A percentile compares a stretch with the other conserved stretches of the same genome.
Evolutionary conservation across 2,329 filamentous ascomycete genomes (phyloP).

Genomic region (Colletotrichum sp.): DNA sequence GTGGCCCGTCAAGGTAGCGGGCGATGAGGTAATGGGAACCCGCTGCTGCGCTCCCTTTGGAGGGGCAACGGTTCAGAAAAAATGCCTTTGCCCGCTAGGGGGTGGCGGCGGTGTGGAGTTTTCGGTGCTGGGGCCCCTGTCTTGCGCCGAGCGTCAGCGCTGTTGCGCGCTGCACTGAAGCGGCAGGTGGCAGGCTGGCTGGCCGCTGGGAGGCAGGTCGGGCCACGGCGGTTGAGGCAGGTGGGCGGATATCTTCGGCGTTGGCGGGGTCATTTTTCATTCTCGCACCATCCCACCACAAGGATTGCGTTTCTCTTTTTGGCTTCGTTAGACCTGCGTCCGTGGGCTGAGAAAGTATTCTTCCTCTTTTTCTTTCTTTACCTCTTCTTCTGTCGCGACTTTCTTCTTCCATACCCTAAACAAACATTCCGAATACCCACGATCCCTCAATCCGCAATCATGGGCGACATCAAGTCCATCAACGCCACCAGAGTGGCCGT

Average conservation of each 20-base stretch:
- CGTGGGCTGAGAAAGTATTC: background rate
- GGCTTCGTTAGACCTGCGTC: background rate
- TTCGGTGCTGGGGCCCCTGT: background rate
- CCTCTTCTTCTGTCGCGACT: background rate
- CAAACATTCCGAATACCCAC: accelerated
- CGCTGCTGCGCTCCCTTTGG: background rate
- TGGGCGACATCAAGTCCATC: slow-evolving; percentile 22
- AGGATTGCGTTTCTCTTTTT: slow-evolving; percentile 19
- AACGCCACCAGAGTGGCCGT: slow-evolving; percentile 27
- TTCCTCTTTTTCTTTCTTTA: background rate
- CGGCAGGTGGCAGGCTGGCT: background rate
- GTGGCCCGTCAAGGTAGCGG: background rate
- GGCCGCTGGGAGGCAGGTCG: background rate
- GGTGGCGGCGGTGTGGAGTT: background rate
- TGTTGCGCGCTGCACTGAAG: background rate
- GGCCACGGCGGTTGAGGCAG: background rate
- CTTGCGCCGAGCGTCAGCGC: background rate
- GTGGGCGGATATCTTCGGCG: slow-evolving; percentile 22
- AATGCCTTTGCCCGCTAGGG: background rate
- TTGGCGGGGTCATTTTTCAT: slow-evolving; percentile 20
- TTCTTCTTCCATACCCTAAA: background rate
- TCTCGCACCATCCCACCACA: slow-evolving; percentile 19
- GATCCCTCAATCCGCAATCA: background rate
- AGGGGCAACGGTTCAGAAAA: background rate
- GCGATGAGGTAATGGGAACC: slow-evolving; percentile 17